These are phyloP conservation scores for Tetratostichococcus sp. DNA, from an alignment of 139 green algal genomes.

Conservation along the genomic window DNA sequence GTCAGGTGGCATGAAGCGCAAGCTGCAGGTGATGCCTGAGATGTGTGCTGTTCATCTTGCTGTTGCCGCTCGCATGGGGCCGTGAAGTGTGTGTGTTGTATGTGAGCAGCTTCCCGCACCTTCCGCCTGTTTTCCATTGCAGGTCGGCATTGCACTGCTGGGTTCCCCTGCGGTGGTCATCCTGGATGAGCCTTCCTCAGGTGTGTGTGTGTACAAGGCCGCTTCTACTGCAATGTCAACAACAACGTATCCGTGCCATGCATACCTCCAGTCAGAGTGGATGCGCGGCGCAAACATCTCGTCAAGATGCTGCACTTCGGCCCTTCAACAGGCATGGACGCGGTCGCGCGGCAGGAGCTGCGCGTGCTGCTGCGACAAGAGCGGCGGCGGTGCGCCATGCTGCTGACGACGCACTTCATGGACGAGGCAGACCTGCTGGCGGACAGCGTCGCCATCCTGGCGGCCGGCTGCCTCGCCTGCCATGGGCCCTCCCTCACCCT, in stretches of 20 bases:
- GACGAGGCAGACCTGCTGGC: constrained; percentile 38
- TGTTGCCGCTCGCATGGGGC: too few relatives aligned
- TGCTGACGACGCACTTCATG: constrained; percentile 40
- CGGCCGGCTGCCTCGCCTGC: constrained; percentile 16
- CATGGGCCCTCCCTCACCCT: constrained; percentile 6
- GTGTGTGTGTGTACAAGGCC: not conserved
- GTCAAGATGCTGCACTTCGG: too few relatives aligned
- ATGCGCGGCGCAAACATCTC: too few relatives aligned
- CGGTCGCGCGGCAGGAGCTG: constrained; percentile 4
- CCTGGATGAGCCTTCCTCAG: constrained; percentile 10
- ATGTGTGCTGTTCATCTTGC: too few relatives aligned
- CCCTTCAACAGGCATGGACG: constrained; percentile 18
- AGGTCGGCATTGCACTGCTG: constrained; percentile 19
- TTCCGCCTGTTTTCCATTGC: not conserved
- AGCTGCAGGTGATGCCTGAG: constrained; percentile 19
- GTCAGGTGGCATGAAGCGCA: constrained; percentile 42
- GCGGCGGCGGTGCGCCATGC: not conserved
- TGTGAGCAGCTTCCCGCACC: too few relatives aligned
- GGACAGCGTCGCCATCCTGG: constrained; percentile 29
- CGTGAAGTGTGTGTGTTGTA: too few relatives aligned
- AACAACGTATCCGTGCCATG: too few relatives aligned
- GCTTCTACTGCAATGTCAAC: too few relatives aligned
- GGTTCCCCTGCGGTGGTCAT: constrained; percentile 11
- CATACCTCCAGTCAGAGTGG: too few relatives aligned
- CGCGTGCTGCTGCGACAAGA: not conserved